Base-by-base conservation (phyloP, 192 early-diverging fungal genomes). In the Linnemannia elongata region DNA sequence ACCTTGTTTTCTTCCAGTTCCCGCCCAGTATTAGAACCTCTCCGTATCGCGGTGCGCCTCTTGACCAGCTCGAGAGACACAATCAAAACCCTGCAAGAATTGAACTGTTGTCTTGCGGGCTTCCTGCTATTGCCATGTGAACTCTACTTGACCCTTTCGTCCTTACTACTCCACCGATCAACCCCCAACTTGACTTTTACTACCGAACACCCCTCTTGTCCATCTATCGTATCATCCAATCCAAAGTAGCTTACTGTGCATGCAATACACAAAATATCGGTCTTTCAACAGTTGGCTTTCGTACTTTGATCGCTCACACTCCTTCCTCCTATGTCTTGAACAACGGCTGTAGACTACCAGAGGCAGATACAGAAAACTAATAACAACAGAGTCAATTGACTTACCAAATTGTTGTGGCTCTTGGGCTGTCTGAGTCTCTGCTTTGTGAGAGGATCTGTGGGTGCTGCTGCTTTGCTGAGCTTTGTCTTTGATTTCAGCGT, bases 391-490 rank as follows among this genome's bases (percentile, higher is more conserved):
- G 12, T 57, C 44, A 39, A 24, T 60, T 22, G 22, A 2, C 78
- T 83, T 83, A 83, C 82, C 42, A 24, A 70, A 30, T 33, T 52
- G 27, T 42, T 17, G 38, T 45, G 44, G 12, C 39, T 55, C 73
- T 70, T 84, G 20, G 22, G 15, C 3, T 42, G 27, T 45, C 81
- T 49, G 39, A 78, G 70, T 41, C 72, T 73, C 45, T 78, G 82
- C 30, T 54, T 73, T 47, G n/a, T 78, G 6, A 68, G 22, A 13
- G 77, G 77, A 57, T 74, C 76, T 18, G 73, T 18, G 2, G 82
- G 73, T 1, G 78, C 4, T 22, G 82, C 35, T 39, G 82, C 35
- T 39, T 84, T 84, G 66, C 82, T 84, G 77, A 84, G 63, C 27
- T 84, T 84, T 27, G 72, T 84, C 52, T 79, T 84, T 27, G 72